These are phyloP conservation scores for Fusarium irregulare DNA, from an alignment of 2,329 filamentous ascomycete genomes.

Conservation along the genomic window DNA sequence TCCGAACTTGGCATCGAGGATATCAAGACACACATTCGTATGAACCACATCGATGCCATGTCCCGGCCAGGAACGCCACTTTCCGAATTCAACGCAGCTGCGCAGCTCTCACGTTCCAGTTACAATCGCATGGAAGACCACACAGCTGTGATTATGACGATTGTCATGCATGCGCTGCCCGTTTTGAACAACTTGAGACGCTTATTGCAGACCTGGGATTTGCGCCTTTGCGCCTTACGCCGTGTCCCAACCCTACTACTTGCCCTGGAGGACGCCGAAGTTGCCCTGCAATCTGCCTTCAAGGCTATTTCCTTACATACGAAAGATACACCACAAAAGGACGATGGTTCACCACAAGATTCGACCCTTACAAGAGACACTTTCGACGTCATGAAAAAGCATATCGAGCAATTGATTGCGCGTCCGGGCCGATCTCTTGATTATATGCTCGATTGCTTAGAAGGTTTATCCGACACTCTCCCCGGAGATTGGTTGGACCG, in stretches of 20 bases:
- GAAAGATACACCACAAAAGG: conserved; percentile 33
- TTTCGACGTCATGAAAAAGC: conserved; percentile 68
- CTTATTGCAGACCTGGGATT: conserved; percentile 81
- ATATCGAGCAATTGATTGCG: conserved; percentile 76
- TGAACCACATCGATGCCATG: conserved; percentile 76
- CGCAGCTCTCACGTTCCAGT: conserved; percentile 60
- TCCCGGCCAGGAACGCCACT: conserved; percentile 54
- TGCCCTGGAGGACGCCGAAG: conserved; percentile 73
- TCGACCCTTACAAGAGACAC: conserved; percentile 56
- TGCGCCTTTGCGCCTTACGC: conserved; percentile 79
- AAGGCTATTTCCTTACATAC: conserved; percentile 61
- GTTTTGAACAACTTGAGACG: conserved; percentile 78
- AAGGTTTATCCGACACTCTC: conserved; percentile 84
- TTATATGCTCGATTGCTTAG: conserved; percentile 85
- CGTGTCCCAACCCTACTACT: conserved; percentile 76
- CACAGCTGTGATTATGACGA: conserved; percentile 89
- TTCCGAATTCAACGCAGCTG: conserved; percentile 46
- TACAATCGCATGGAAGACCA: conserved; percentile 87
- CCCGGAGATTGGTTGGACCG: conserved; percentile 89
- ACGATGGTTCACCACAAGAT: conserved; percentile 30
- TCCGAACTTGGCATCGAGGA: conserved; percentile 82
- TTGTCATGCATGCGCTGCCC: conserved; percentile 88
- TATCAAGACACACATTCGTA: conserved; percentile 87
- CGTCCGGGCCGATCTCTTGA: conserved; percentile 80
- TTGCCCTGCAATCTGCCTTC: conserved; percentile 75